Base-by-base conservation (phyloP, 208 protist genomes). In the Angomonas deanei region DNA sequence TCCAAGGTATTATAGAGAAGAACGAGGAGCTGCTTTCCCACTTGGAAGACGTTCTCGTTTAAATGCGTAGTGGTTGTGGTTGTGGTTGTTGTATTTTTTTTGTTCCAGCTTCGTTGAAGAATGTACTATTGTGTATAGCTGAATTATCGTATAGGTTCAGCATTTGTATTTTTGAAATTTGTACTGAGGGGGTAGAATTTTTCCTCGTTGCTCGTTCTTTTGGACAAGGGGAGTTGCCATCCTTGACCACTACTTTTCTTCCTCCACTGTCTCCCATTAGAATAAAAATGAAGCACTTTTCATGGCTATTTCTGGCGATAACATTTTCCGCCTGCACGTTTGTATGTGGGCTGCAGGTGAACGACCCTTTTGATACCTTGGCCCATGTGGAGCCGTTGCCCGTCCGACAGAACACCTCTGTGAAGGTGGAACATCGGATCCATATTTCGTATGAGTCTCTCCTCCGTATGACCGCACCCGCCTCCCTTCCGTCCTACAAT, bases 1-100 rank as follows among this genome's bases (percentile, higher is more conserved):
- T 93, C 5, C 52, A 72, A 5, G 61, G 42, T 0, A 61, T 96
- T 2, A 33, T 86, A 39, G 47, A 76, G 15, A 86, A 93, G 61
- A 93, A 88, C 33, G 76, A 85, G 34, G 36, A 36, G 36, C 46
- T 96, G 0, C 38, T 89, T 28, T 71, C 91, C 13, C 75, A 84
- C 6, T 27, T 95, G 28, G 81, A 87, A 27, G 21, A 55, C 0
- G 42, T 91, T 13, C 68, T 92, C 0, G 59, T 55, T 17, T 88
- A 53, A 56, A 32, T 28, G 47, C 8, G 15, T 8, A 42, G 36
- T 8, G 8, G 36, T n/a, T n/a, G 36, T n/a, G 36, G 8, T 8
- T 42, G 36, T 42, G 36, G 8, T 42, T n/a, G 5, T 15, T 56
- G 3, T 34, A 4, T 13, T 56, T 27, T 56, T 56, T 32, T 32